Conservation (phyloP, 495 filamentous ascomycete species). For the Terfezia boudieri region DNA sequence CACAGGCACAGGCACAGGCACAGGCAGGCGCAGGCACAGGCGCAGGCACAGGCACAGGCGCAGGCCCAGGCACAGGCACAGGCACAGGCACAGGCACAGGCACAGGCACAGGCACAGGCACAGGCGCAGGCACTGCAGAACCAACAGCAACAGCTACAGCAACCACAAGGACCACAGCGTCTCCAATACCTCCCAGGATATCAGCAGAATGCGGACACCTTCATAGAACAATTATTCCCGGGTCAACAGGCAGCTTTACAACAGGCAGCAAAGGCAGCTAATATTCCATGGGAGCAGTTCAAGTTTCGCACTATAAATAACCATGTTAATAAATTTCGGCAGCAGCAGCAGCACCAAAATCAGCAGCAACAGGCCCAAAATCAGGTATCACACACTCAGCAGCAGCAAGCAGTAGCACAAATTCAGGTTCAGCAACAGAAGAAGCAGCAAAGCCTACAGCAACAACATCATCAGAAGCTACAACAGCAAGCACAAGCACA, state of each 20-base stretch:
- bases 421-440: no score
- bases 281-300: neutral
- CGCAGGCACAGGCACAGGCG: neutral
- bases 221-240: neutral
- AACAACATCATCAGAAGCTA: neutral
- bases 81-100: neutral
- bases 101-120: neutral
- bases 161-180: neutral
- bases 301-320: neutral
- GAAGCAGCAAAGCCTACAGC: neutral
- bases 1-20: neutral
- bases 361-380: neutral
- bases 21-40: neutral
- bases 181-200: neutral
- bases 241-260: neutral
- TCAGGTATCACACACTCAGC: no score
- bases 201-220: neutral
- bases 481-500: neutral
- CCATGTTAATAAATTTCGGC: neutral
- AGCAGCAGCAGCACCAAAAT: neutral
- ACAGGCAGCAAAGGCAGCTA: neutral
- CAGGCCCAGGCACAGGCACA: neutral
- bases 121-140: neutral
- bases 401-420: no score
- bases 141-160: neutral